Base-by-base conservation (phyloP, 805 yeast species). In the Candida glaebosa region DNA sequence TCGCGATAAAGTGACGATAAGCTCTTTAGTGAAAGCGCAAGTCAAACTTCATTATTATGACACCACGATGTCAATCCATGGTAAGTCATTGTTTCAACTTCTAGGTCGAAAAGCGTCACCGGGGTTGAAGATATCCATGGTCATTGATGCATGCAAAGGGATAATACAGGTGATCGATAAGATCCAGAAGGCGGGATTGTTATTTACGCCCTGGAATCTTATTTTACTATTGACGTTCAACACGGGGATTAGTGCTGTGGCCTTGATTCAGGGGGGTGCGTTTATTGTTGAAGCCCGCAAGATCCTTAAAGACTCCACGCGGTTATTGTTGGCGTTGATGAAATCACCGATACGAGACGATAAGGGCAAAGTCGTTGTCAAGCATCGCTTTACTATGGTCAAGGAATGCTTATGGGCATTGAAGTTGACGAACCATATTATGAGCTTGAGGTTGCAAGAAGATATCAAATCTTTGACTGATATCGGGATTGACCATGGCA, bases 351-450 rank as follows among this genome's bases (percentile, higher is more conserved):
- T 69, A 4, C 47, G 54, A 18, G 56, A 59, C 39, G 55, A 50
- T 6, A 43, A 61, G 49, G 66, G 69, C 8, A 60, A 57, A 37
- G 47, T 58, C 4, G 42, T 68, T 8, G 50, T 58, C 34, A 51
- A 55, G 31, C 62, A 58, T 40, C 49, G 75, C 31, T 70, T 67
- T 49, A 65, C 61, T 39, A 80, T 80, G 86, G 75, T 73, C 9
- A 65, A 69, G 34, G 85, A 80, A 53, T 76, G 82, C 50, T 50
- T 77, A n/a, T 81, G 85, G 86, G 79, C 76, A 2, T 50, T 81
- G 32, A 78, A 77, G 46, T 75, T 73, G 66, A 60, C 78, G 44
- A 78, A 77, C 50, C 76, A 73, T 44, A 68, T 79, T 50, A 58
- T 75, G 35, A 57, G 71, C n/a, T 56, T 75, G 38, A 59, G 78